Percentiles rank a stretch among this genome's conserved stretches.
phyloP scores from a whole-genome alignment of 2,329 filamentous ascomycete species.

The Rhynchosporium agropyri region DNA sequence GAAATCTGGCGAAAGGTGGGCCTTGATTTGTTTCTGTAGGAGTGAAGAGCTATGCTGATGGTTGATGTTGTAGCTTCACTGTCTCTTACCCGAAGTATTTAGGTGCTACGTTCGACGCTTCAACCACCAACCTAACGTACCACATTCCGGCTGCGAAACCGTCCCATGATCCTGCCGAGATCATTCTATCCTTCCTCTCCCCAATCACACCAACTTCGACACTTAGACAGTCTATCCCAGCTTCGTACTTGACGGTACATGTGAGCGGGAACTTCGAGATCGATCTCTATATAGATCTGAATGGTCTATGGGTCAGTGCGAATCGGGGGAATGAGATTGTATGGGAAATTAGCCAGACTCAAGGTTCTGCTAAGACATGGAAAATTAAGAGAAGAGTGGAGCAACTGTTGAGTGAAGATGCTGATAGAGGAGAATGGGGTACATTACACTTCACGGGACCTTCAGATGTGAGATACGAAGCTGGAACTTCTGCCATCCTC shows the following conservation, averaged over 20 bases:
- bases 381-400: conserved; percentile 61
- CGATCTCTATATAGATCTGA: conserved; percentile 67
- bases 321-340: conserved; percentile 68
- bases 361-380: conserved; percentile 62
- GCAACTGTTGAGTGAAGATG: conserved; percentile 72
- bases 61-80: conserved; percentile 50
- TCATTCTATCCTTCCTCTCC: conserved; percentile 59
- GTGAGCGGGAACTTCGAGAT: conserved; percentile 68
- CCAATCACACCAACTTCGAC: conserved; percentile 42
- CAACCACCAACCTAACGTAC: conserved; percentile 71
- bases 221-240: conserved; percentile 54
- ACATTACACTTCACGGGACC: conserved; percentile 77
- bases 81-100: conserved; percentile 60
- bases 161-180: conserved; percentile 49
- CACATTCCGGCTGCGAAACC: conserved; percentile 51
- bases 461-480: conserved; percentile 67
- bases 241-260: conserved; percentile 73
- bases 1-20: conserved; percentile 44
- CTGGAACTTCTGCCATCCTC: conserved; percentile 66
- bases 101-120: conserved; percentile 68
- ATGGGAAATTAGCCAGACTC: conserved; percentile 63
- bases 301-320: conserved; percentile 82
- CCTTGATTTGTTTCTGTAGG: neutral
- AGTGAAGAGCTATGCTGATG: conserved; percentile 10
- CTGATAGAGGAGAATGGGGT: conserved; percentile 82